phyloP scores from a whole-genome alignment of 805 yeast genomes.

The Zygosaccharomyces bailii region DNA sequence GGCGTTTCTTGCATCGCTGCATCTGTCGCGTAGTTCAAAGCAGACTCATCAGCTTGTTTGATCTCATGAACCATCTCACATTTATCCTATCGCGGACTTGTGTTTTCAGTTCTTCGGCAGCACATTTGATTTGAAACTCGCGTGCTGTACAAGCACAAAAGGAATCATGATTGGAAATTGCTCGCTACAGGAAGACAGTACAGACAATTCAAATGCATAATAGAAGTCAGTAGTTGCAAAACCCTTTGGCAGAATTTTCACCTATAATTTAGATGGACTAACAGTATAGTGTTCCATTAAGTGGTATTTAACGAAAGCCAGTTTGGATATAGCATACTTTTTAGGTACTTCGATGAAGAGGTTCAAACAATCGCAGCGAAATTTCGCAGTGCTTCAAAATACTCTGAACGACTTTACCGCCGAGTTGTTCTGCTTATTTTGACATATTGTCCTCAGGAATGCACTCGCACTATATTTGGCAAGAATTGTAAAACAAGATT shows the following conservation, averaged over 20 bases:
- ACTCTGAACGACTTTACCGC: constrained; percentile 8
- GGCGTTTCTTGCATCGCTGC: constrained; percentile 18
- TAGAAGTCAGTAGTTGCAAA: neutral
- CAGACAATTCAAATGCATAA: neutral
- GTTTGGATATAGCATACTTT: constrained; percentile 1
- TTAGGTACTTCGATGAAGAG: constrained; percentile 4
- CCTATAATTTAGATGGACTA: neutral
- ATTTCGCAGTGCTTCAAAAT: constrained; percentile 1
- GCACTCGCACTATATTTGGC: constrained; percentile 3
- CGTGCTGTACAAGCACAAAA: neutral
- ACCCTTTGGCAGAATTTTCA: neutral
- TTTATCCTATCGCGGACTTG: neutral
- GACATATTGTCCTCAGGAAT: constrained; percentile 4
- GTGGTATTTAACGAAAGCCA: neutral
- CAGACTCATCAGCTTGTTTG: constrained; percentile 3
- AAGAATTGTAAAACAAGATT: constrained; percentile 2
- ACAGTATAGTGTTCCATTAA: neutral
- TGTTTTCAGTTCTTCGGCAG: neutral
- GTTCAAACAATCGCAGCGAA: neutral
- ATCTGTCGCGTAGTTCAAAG: constrained; percentile 7
- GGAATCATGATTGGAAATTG: neutral
- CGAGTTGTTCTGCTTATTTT: constrained; percentile 2
- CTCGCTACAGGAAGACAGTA: neutral
- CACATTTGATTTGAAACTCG: neutral
- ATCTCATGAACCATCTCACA: constrained; percentile 4